These are phyloP conservation scores for Centella asiatica DNA, from an alignment of 129 eudicot species.

Conservation along the genomic window DNA sequence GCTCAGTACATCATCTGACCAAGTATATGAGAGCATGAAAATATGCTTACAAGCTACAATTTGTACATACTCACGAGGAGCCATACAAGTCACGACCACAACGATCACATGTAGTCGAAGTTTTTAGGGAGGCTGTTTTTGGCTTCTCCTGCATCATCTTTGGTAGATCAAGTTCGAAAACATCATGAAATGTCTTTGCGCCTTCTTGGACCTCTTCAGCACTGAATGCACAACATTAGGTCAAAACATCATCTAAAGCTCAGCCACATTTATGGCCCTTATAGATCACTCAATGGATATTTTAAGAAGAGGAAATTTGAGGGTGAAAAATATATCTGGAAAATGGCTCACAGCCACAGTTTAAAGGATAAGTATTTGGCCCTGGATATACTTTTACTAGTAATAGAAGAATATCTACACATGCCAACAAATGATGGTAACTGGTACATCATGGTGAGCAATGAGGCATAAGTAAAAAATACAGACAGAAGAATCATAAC, in stretches of 20 bases:
- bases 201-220: constrained; percentile 82
- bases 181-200: constrained; percentile 64
- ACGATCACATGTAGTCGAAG: constrained; percentile 45
- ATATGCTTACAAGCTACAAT: neutral
- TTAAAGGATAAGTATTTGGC: no score
- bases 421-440: no score
- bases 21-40: neutral
- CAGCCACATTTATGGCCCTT: neutral
- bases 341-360: no score
- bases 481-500: no score
- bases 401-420: no score
- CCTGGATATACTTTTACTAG: no score
- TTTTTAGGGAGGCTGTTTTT: constrained; percentile 16
- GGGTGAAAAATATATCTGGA: no score
- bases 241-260: no score
- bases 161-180: constrained; percentile 63
- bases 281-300: neutral
- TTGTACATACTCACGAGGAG: constrained; percentile 13
- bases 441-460: no score
- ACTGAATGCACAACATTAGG: constrained; percentile 24
- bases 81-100: constrained; percentile 62
- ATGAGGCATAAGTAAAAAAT: no score
- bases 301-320: neutral
- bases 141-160: constrained; percentile 68
- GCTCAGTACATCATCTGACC: neutral